Evolutionary conservation across 345 rosid genomes (phyloP), one percentile per base, ranked within the genome.

Genomic region (Triadica sebifera): DNA sequence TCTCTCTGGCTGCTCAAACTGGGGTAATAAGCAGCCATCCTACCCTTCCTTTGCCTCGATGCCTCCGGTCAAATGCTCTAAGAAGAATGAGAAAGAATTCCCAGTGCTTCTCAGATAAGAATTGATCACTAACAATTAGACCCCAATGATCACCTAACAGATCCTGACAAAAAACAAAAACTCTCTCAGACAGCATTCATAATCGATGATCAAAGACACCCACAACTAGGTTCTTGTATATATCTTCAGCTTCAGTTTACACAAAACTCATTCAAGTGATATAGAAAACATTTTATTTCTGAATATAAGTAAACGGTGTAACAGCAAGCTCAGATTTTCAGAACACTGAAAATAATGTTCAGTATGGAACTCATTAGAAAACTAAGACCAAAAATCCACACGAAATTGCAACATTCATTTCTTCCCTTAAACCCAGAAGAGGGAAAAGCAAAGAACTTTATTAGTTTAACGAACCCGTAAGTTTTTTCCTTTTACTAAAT

Each of bases 21-120:
- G 22, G 67, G 45, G 20, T 64, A 70, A 53, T 79, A 79, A 25
- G 82, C 37, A 49, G 82, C 82, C 82, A 79, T 74, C 53, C 37
- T 13, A 13, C 34, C 10, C n/a, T 25, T 75, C 66, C 52, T 70
- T 49, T 64, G 41, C 50, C 38, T 38, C 72, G 34, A 65, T 69
- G 60, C 16, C 69, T 70, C 72, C 16, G 65, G 69, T 75, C 11
- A 24, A 68, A 20, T 20, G 46, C 53, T 15, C 38, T 37, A 6
- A 66, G 56, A 47, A 29, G 56, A 62, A 69, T 11, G 55, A 20
- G 20, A 74, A 55, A 80, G 25, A 72, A 69, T 20, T 25, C 52
- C 34, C 25, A 34, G 61, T 47, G 25, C 67, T 69, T 76, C 51
- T 70, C 50, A 45, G 49, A 68, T 75, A 74, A 66, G 34, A 1